Evolutionary conservation across 2,329 filamentous ascomycete genomes (phyloP).

Genomic region (Trichoderma sp.): DNA sequence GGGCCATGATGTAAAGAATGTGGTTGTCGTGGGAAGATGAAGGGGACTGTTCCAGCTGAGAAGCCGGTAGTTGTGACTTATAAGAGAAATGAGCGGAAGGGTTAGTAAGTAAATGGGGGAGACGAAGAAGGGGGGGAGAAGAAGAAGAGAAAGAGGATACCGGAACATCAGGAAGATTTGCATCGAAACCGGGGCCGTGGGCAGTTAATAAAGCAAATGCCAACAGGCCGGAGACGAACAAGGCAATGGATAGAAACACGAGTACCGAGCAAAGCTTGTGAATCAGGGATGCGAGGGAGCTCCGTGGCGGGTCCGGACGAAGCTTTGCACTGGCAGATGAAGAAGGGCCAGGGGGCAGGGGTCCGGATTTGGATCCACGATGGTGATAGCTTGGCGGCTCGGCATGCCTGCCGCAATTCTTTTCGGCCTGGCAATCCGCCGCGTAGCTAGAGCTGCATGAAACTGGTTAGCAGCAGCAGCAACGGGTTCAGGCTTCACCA

Average conservation of each 20-base stretch:
- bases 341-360: slow-evolving; percentile 20
- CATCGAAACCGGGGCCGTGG: slow-evolving; percentile 9
- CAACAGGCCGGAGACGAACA: slow-evolving; percentile 15
- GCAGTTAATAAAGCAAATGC: slow-evolving; percentile 20
- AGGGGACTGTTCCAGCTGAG: slow-evolving; percentile 19
- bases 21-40: slow-evolving; percentile 7
- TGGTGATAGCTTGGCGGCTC: slow-evolving; percentile 21
- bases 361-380: slow-evolving; percentile 20
- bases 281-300: slow-evolving; percentile 27
- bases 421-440: slow-evolving; percentile 5
- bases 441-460: slow-evolving; percentile 8
- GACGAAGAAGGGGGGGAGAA: slow-evolving; percentile 8
- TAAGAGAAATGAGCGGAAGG: slow-evolving; percentile 14
- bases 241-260: slow-evolving; percentile 15
- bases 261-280: slow-evolving; percentile 26
- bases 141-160: slow-evolving; percentile 10
- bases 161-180: slow-evolving; percentile 5
- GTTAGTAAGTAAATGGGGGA: background rate
- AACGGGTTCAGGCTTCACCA: slow-evolving; percentile 17
- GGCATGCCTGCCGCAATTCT: slow-evolving; percentile 19
- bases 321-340: slow-evolving; percentile 15
- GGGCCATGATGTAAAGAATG: slow-evolving; percentile 24
- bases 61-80: slow-evolving; percentile 15
- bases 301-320: slow-evolving; percentile 17
- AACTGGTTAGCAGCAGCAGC: slow-evolving; percentile 23